These are phyloP conservation scores for Inga leiocalycina DNA, from an alignment of 306 rosid species.

Conservation along the genomic window DNA sequence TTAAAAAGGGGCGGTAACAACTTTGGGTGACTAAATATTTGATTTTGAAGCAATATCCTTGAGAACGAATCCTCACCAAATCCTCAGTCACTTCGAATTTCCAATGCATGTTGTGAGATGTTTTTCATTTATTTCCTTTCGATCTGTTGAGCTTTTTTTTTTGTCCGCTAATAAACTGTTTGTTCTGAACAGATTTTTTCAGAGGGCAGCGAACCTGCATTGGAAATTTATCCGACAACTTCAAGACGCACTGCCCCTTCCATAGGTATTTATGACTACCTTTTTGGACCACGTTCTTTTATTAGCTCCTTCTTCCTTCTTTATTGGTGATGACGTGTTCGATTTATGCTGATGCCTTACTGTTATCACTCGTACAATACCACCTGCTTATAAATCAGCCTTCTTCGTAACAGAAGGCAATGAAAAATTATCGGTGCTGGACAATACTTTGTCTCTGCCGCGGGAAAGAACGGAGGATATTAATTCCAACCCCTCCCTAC, in stretches of 20 bases:
- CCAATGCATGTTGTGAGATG: not conserved
- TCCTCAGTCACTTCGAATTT: not conserved
- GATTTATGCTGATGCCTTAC: not conserved
- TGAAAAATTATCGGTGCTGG: constrained; percentile 27
- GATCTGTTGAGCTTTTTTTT: not conserved
- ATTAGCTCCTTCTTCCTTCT: constrained; percentile 1
- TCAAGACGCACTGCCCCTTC: constrained; percentile 33
- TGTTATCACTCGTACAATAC: constrained; percentile 12
- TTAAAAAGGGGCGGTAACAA: not conserved
- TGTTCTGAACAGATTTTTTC: constrained; percentile 63
- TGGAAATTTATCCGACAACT: constrained; percentile 33
- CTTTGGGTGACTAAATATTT: not conserved
- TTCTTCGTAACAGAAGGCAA: constrained; percentile 44
- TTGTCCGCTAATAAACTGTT: constrained; percentile 21
- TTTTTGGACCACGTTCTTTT: constrained; percentile 5
- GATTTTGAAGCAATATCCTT: not conserved
- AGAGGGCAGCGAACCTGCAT: constrained; percentile 62
- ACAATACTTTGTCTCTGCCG: constrained; percentile 29
- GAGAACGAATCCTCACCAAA: not conserved
- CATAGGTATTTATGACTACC: constrained; percentile 42
- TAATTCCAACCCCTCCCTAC: constrained; percentile 44
- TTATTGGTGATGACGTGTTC: not conserved
- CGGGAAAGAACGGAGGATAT: constrained; percentile 56
- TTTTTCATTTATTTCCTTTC: not conserved
- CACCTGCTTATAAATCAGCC: constrained; percentile 13